These are phyloP conservation scores for Glaciozyma antarctica DNA, from an alignment of 768 basidiomycete species.

Conservation along the genomic window DNA sequence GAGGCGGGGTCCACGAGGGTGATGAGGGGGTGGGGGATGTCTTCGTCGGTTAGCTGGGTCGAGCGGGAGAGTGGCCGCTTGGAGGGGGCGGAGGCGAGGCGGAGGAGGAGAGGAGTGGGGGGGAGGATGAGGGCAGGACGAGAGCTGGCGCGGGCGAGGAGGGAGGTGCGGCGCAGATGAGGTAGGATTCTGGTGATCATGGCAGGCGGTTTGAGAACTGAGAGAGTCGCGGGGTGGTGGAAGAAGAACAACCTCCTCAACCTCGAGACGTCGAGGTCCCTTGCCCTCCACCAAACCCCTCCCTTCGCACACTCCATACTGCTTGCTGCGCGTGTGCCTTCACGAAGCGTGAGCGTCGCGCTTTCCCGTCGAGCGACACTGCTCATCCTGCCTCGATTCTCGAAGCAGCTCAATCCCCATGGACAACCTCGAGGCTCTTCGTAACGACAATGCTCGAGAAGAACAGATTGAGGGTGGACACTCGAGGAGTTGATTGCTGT, in stretches of 20 bases:
- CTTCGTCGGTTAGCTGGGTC: constrained; percentile 29
- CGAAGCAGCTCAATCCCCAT: too few relatives aligned
- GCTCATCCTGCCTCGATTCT: too few relatives aligned
- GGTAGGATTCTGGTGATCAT: neutral
- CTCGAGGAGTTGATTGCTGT: neutral
- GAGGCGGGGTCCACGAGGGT: constrained; percentile 48
- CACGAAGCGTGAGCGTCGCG: too few relatives aligned
- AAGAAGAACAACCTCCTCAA: neutral
- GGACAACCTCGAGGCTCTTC: too few relatives aligned
- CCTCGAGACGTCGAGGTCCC: neutral
- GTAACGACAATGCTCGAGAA: too few relatives aligned
- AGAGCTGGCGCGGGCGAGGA: neutral
- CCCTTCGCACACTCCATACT: too few relatives aligned
- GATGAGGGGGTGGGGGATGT: constrained; percentile 46
- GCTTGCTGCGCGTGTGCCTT: too few relatives aligned
- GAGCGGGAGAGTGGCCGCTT: neutral
- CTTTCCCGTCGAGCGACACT: too few relatives aligned
- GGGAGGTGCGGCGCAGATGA: neutral
- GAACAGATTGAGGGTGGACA: too few relatives aligned
- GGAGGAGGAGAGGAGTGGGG: too few relatives aligned
- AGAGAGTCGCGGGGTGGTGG: neutral
- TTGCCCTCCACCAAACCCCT: neutral
- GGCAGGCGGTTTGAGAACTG: neutral
- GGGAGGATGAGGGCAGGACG: neutral
- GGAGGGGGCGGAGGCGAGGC: neutral